These are phyloP conservation scores for Aspergillus panamensis DNA, from an alignment of 495 filamentous ascomycete genomes.

Conservation along the genomic window DNA sequence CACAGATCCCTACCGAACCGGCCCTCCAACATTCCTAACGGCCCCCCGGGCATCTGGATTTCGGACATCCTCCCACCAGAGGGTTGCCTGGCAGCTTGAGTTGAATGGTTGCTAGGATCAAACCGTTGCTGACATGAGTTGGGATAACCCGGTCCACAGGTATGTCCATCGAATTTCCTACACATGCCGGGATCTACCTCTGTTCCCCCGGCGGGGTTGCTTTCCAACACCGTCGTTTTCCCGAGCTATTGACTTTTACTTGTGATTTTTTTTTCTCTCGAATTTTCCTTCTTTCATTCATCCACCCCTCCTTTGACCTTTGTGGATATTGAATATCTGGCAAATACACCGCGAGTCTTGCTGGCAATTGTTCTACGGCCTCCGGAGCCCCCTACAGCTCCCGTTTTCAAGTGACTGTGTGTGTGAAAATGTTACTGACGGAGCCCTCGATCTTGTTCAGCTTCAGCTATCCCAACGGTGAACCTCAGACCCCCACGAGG, in stretches of 20 bases:
- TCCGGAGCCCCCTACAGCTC: conserved; percentile 16
- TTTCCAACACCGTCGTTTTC: conserved; percentile 4
- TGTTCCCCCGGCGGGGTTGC: conserved; percentile 25
- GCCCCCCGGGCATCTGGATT: conserved; percentile 24
- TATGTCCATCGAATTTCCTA: conserved; percentile 39
- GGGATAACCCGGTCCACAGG: conserved; percentile 70
- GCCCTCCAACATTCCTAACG: conserved; percentile 35
- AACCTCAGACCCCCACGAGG: conserved; percentile 72
- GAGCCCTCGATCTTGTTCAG: conserved; percentile 45
- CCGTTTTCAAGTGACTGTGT: background rate
- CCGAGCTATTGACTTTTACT: background rate
- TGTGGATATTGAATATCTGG: background rate
- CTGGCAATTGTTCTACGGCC: conserved; percentile 3
- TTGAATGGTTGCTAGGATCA: conserved; percentile 44
- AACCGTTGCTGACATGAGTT: conserved; percentile 62
- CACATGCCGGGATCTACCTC: conserved; percentile 4
- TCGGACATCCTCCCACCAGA: conserved; percentile 18
- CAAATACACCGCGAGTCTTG: background rate
- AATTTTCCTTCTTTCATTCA: background rate
- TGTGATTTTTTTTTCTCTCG: background rate
- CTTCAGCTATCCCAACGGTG: conserved; percentile 74
- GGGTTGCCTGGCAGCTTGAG: conserved; percentile 40
- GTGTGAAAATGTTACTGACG: conserved; percentile 35
- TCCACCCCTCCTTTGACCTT: background rate
- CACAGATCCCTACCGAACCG: conserved; percentile 24